These are phyloP conservation scores for Alternaria sp. DNA, from an alignment of 2,329 filamentous ascomycete species.

Conservation along the genomic window DNA sequence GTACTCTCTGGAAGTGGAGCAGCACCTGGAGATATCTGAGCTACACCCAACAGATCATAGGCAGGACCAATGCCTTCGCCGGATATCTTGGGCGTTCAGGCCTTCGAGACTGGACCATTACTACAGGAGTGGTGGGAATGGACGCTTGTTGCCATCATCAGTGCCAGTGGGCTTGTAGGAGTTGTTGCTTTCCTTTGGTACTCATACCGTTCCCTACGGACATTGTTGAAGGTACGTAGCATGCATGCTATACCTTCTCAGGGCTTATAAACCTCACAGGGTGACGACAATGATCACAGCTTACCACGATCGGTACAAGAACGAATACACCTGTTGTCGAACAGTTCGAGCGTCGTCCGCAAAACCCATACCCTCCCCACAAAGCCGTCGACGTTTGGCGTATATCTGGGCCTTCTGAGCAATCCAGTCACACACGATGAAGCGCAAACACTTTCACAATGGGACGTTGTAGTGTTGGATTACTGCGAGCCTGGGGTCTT, in stretches of 20 bases:
- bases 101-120: conserved; percentile 32
- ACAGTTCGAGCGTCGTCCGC: conserved; percentile 27
- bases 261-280: conserved; percentile 23
- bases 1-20: not conserved
- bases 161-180: conserved; percentile 36
- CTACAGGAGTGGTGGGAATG: conserved; percentile 44
- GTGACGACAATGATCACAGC: conserved; percentile 14
- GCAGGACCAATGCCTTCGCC: conserved; percentile 10
- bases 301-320: conserved; percentile 41
- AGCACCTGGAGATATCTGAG: not conserved
- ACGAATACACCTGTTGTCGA: conserved; percentile 35
- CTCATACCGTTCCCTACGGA: conserved; percentile 27
- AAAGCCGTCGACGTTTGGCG: conserved; percentile 45
- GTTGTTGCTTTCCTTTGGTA: conserved; percentile 36
- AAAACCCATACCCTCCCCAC: conserved; percentile 24
- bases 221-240: conserved; percentile 22
- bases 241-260: conserved; percentile 3
- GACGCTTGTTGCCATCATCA: conserved; percentile 41
- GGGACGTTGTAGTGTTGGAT: conserved; percentile 44
- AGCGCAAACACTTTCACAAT: conserved; percentile 35
- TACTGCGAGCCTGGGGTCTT: conserved; percentile 38
- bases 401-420: conserved; percentile 41
- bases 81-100: conserved; percentile 38
- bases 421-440: conserved; percentile 36
- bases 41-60: not conserved